A percentile compares a stretch with the other conserved stretches of the same genome.
Conservation (phyloP, 169 alveolate genomes). For the Theileria luwenshuni region DNA sequence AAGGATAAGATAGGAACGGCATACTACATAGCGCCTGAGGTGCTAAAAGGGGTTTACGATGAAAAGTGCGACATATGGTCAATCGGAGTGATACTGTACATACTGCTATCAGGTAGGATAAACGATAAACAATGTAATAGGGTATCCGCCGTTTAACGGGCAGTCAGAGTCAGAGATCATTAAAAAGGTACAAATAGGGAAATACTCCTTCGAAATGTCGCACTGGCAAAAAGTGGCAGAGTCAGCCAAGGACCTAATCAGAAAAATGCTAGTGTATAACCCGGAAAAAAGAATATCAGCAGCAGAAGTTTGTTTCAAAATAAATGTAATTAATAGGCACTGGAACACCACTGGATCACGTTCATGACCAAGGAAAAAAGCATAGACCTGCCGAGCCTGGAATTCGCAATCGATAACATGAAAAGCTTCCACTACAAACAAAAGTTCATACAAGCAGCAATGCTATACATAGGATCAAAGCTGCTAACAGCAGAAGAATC, state of each 20-base stretch:
- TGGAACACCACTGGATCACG: conserved; percentile 89
- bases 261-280: conserved; percentile 83
- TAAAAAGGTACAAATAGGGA: conserved; percentile 86
- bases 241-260: conserved; percentile 85
- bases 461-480: conserved; percentile 89
- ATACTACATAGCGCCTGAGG: conserved; percentile 91
- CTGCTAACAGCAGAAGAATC: conserved; percentile 88
- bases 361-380: conserved; percentile 72
- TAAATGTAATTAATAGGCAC: conserved; percentile 61
- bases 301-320: conserved; percentile 28
- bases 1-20: conserved; percentile 94
- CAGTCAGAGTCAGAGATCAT: conserved; percentile 84
- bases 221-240: conserved; percentile 86
- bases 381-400: conserved; percentile 78
- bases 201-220: conserved; percentile 75
- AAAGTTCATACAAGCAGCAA: conserved; percentile 89
- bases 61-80: conserved; percentile 91
- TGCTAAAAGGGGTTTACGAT: conserved; percentile 86
- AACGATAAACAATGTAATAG: conserved; percentile 37
- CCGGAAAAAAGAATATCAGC: conserved; percentile 87
- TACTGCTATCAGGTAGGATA: conserved; percentile 78
- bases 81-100: conserved; percentile 87
- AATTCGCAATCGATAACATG: conserved; percentile 78
- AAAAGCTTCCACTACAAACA: conserved; percentile 84
- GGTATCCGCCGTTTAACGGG: conserved; percentile 91